A percentile compares a stretch with the other conserved stretches of the same genome.
Evolutionary conservation across 208 protist species (phyloP).

Genomic region (Wallacemonas sp.): DNA sequence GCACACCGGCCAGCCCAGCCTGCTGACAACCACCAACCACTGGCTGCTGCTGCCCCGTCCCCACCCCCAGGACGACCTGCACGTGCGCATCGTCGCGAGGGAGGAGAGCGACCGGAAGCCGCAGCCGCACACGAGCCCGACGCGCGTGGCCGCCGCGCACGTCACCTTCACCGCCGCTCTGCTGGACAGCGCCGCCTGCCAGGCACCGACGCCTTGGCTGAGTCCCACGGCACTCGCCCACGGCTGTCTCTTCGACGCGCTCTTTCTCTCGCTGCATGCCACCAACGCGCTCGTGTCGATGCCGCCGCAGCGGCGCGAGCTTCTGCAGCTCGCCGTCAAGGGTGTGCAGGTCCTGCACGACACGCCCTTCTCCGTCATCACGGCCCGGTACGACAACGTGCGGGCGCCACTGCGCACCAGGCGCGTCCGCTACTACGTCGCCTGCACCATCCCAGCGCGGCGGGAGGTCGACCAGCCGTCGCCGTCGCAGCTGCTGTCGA

Average conservation of each 20-base stretch:
- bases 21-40: slow-evolving; percentile 24
- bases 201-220: slow-evolving; percentile 38
- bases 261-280: slow-evolving; percentile 34
- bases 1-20: slow-evolving; percentile 19
- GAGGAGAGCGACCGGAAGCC: slow-evolving; percentile 23
- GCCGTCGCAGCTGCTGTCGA: slow-evolving; percentile 13
- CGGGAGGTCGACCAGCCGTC: slow-evolving; percentile 20
- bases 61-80: slow-evolving; percentile 48
- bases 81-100: slow-evolving; percentile 52
- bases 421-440: slow-evolving; percentile 10
- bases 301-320: slow-evolving; percentile 10
- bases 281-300: slow-evolving; percentile 20
- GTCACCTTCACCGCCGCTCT: slow-evolving; percentile 18
- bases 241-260: slow-evolving; percentile 52
- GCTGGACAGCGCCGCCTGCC: background rate
- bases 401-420: background rate
- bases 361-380: slow-evolving; percentile 1
- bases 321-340: background rate
- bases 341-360: background rate
- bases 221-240: slow-evolving; percentile 20
- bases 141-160: slow-evolving; percentile 15
- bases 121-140: slow-evolving; percentile 32
- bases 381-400: background rate
- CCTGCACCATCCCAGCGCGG: background rate
- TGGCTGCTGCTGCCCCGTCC: slow-evolving; percentile 40